phyloP scores from a whole-genome alignment of 495 filamentous ascomycete species.

The Lasiosphaeria ovina region DNA sequence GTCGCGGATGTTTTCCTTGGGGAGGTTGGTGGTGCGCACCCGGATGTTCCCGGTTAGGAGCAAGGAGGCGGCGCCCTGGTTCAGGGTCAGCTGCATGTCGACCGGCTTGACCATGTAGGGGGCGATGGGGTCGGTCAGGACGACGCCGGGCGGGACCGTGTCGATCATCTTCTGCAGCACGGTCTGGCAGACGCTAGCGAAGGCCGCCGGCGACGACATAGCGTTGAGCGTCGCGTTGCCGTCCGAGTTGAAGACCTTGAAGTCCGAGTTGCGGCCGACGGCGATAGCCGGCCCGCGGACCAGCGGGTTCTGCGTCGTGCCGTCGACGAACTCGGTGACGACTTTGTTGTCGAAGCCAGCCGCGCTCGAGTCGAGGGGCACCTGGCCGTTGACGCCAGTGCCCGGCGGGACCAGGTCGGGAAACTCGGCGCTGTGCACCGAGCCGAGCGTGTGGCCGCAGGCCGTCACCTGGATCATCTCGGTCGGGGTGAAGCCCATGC shows the following conservation, averaged over 20 bases:
- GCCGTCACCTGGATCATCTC: slow-evolving; percentile 62
- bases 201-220: slow-evolving; percentile 45
- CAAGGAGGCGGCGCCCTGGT: slow-evolving; percentile 35
- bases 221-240: slow-evolving; percentile 52
- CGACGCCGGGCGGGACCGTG: slow-evolving; percentile 51
- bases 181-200: slow-evolving; percentile 44
- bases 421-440: slow-evolving; percentile 57
- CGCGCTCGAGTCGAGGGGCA: slow-evolving; percentile 42
- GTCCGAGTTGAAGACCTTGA: slow-evolving; percentile 57
- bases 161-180: slow-evolving; percentile 62
- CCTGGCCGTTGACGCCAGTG: slow-evolving; percentile 44
- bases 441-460: slow-evolving; percentile 62
- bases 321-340: slow-evolving; percentile 55
- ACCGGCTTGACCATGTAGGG: slow-evolving; percentile 61
- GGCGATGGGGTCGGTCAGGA: slow-evolving; percentile 50
- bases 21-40: slow-evolving; percentile 41
- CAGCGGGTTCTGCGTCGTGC: slow-evolving; percentile 52
- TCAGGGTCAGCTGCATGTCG: slow-evolving; percentile 46
- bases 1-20: slow-evolving; percentile 30
- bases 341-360: slow-evolving; percentile 54
- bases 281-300: slow-evolving; percentile 46
- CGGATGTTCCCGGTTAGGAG: slow-evolving; percentile 43
- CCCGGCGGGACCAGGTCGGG: slow-evolving; percentile 50
- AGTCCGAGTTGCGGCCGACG: slow-evolving; percentile 50
- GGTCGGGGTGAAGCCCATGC: slow-evolving; percentile 54